Evolutionary conservation across 768 basidiomycete species (phyloP), one percentile per base, ranked within the genome.

Genomic region (Lentinula lateritia): DNA sequence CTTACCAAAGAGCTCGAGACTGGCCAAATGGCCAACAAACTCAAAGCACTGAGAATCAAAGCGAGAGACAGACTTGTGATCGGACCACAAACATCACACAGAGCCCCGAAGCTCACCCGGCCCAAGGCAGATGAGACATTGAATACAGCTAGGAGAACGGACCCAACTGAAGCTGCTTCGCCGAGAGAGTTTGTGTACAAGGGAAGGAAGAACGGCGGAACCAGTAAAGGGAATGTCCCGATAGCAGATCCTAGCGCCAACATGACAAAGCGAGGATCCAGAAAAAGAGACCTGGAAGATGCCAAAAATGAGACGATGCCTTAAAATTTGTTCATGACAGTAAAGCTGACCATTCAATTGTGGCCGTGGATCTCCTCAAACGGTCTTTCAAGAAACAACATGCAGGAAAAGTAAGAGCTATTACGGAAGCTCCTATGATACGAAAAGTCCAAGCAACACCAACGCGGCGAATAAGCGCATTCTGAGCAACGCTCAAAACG

Each of bases 151-250:
- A 74, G 68, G 23, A 74, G 69, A n/a, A 67, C 52, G 3, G 72
- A 72, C 20, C 64, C 68, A 35, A 69, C 35, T 53, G 62, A 62
- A 34, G 61, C 48, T 1, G 72, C 66, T 36, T 71, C 64, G 28
- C 64, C 55, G 38, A 74, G 64, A 1, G 72, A 73, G 3, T 67
- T 65, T 57, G 72, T 70, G 59, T 75, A 76, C 9, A 70, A 66
- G 1, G 73, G 74, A 50, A 75, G 73, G 66, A 76, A 75, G 66
- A 74, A 76, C 10, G 71, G 70, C 1, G 74, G 69, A 23, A 74
- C 72, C 39, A 76, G 70, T 8, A 73, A 61, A n/a, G 72, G 74
- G 60, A 76, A 76, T 15, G 72, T 73, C 28, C 69, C 72, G 28
- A 74, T 62, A n/a, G 66, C 72, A 35, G 69, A 71, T 3, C 71